Base-by-base conservation (phyloP, 202 grass and related monocot species). In the Brachypodium distachyon region DNA sequence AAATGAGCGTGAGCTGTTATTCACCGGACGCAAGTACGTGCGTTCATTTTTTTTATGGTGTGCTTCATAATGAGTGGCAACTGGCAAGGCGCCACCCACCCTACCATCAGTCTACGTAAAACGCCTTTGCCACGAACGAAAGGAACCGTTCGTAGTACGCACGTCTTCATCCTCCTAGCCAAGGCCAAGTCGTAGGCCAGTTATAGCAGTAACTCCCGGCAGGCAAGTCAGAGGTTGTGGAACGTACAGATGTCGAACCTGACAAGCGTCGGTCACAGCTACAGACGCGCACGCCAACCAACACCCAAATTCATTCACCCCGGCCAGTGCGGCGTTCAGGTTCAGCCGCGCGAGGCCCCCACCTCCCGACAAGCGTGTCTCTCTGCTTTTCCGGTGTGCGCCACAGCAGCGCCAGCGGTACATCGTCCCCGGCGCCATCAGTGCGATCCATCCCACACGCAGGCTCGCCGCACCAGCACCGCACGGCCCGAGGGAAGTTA, bases 391-490 rank as follows among this genome's bases (percentile, higher is more conserved):
- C 17, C 72, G 51, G 21, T 48, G 72, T 40, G 60, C 22, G 59
- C 27, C 53, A 46, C 83, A 1, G 7, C 58, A 6, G 21, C 59
- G 18, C 4, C 58, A 6, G 21, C 59, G 18, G 55, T 25, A 26
- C 16, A 13, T 11, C 7, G 29, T 46, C 72, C 55, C n/a, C 2
- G 42, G 63, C 27, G 72, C 54, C 39, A 83, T 60, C 50, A 67
- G 13, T 52, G 79, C 74, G 49, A 70, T 43, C 38, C 74, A 49
- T 54, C 53, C 53, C 46, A 39, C 34, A 55, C 16, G 64, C 81
- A 38, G 72, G 34, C 3, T 44, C 79, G 10, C 52, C 16, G n/a
- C 21, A 23, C 10, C 26, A 37, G 0, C 13, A 26, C 22, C 38
- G 40, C 69, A 54, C 60, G 21, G 67, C 22, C 29, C 10, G 5